Percentiles rank a stretch among this genome's conserved stretches.
Conservation (phyloP, 169 alveolate genomes). For the Hepatocystis sp. region DNA sequence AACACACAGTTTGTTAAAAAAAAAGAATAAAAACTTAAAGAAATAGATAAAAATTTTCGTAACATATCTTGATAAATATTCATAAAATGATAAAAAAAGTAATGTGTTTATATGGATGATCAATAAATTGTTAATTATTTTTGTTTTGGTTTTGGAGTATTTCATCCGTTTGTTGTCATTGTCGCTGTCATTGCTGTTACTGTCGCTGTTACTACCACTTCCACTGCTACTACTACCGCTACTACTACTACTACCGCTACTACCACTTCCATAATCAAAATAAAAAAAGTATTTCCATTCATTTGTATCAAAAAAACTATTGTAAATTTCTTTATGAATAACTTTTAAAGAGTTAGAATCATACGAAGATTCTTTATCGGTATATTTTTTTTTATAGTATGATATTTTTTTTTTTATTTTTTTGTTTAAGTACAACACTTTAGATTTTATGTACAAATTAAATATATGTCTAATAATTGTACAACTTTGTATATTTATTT, state of each 20-base stretch:
- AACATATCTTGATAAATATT: slow-evolving; percentile 52
- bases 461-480: slow-evolving; percentile 47
- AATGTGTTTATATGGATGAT: slow-evolving; percentile 52
- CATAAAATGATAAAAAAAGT: slow-evolving; percentile 50
- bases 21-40: slow-evolving; percentile 27
- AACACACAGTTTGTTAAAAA: slow-evolving; percentile 51
- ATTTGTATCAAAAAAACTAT: slow-evolving; percentile 6
- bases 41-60: slow-evolving; percentile 34
- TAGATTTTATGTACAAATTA: slow-evolving; percentile 35
- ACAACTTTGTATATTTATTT: slow-evolving; percentile 60
- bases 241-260: too few relatives aligned
- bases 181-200: neutral
- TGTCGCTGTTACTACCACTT: too few relatives aligned
- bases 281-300: slow-evolving; percentile 47
- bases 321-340: slow-evolving; percentile 29
- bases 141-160: neutral
- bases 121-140: slow-evolving; percentile 36
- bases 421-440: slow-evolving; percentile 50
- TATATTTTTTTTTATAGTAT: slow-evolving; percentile 23
- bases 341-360: too few relatives aligned
- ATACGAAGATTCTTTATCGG: slow-evolving; percentile 20
- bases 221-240: too few relatives aligned
- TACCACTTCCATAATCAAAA: neutral
- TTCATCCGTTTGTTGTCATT: neutral
- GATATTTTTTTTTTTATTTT: slow-evolving; percentile 51